phyloP scores from a whole-genome alignment of 768 basidiomycete species.

The Boletus tylopilopsis region DNA sequence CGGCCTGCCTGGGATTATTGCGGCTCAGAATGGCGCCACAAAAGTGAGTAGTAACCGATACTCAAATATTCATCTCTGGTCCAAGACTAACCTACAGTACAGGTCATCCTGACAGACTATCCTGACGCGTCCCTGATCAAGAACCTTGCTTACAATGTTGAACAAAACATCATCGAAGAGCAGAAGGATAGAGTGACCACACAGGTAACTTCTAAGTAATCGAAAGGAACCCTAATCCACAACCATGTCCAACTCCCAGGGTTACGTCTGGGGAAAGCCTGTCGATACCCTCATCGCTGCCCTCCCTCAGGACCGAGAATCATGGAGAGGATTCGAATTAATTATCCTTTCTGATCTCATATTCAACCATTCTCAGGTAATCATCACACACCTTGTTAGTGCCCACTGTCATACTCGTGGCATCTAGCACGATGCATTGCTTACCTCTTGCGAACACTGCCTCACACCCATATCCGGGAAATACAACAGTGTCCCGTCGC shows the following conservation, averaged over 20 bases:
- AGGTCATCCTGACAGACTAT: conserved; percentile 91
- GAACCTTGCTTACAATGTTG: conserved; percentile 71
- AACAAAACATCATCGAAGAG: conserved; percentile 43
- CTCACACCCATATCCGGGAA: conserved; percentile 21
- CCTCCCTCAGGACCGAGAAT: conserved; percentile 17
- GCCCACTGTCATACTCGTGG: conserved; percentile 1
- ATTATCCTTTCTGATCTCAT: conserved; percentile 90
- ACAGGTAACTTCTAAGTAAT: conserved; percentile 30
- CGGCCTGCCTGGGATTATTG: conserved; percentile 79
- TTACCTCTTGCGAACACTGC: conserved; percentile 63
- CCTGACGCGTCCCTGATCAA: conserved; percentile 73
- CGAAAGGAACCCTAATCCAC: conserved; percentile 25
- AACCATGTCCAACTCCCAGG: conserved; percentile 36
- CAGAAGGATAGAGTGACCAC: conserved; percentile 24
- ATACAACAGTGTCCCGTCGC: conserved; percentile 5
- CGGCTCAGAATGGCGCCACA: conserved; percentile 63
- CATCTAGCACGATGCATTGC: conserved; percentile 72
- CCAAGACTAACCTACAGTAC: neutral
- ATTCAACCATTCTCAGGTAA: conserved; percentile 90
- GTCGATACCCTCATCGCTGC: conserved; percentile 33
- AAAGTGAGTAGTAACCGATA: conserved; percentile 40
- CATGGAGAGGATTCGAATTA: conserved; percentile 55
- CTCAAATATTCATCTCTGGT: neutral
- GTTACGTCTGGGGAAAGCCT: conserved; percentile 79
- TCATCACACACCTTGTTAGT: conserved; percentile 2